Base-by-base conservation (phyloP, 208 protist genomes). In the Histomonas meleagridis region DNA sequence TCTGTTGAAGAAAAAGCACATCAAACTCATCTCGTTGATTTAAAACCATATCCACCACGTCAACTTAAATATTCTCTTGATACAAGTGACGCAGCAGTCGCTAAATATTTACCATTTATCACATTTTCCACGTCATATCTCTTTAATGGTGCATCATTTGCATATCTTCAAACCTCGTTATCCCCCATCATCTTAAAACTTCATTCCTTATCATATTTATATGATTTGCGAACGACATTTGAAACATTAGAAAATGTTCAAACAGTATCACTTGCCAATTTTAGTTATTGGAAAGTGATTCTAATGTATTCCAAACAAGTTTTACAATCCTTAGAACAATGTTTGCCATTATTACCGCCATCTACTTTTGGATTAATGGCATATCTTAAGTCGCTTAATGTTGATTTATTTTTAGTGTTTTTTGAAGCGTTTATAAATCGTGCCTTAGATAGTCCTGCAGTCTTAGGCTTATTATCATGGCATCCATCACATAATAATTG, bases 141-240 rank as follows among this genome's bases (percentile, higher is more conserved):
- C 51, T 86, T 86, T n/a, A 86, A 86, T 35, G 76, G 76, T 32
- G 76, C 76, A 2, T 86, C 76, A n/a, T 26, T 86, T 23, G 43
- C 76, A 38, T 86, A 51, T n/a, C 38, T 86, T 2, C 76, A 86
- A 86, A 51, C 76, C 23, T 40, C 76, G 18, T 46, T 86, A 55
- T 40, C 76, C 4, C 76, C 76, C 51, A 86, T 86, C 18, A 86
- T 86, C 38, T 57, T 43, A 18, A 86, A 86, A 38, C 76, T 86
- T 86, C 76, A 86, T n/a, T 86, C 76, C 16, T 49, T 86, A 53
- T 86, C 76, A 55, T 46, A 86, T 9, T 28, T 86, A 32, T 86
- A 55, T 57, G 43, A 53, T n/a, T 14, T 32, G 5, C 40, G 76
- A 18, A 32, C 76, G 16, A 86, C 7, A 38, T 86, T 86, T n/a